These are phyloP conservation scores for Gossypium stocksii DNA, from an alignment of 345 rosid species.

Conservation along the genomic window DNA sequence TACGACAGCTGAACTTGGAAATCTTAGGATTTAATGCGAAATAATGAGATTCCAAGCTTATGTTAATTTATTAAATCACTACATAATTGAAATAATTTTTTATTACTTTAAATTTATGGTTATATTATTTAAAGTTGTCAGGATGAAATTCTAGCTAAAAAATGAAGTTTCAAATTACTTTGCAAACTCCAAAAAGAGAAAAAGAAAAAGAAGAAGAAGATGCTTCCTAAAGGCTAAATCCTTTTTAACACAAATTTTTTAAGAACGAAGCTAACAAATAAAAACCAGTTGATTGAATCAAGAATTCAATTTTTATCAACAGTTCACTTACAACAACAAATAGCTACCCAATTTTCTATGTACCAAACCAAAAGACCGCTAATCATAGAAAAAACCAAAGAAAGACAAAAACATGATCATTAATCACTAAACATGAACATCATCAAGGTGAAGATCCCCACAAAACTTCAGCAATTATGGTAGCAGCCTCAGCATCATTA, in stretches of 20 bases:
- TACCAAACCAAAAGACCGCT: not conserved
- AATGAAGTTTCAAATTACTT: too few species aligned
- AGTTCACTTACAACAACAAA: slow-evolving; percentile 8
- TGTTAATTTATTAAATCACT: not conserved
- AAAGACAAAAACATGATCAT: not conserved
- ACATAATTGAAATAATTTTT: not conserved
- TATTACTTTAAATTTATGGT: too few species aligned
- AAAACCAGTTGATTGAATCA: not conserved
- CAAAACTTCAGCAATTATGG: slow-evolving; percentile 63
- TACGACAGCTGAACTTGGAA: too few species aligned
- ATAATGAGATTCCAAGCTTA: too few species aligned
- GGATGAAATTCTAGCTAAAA: too few species aligned
- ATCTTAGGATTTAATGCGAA: too few species aligned
- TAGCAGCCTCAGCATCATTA: slow-evolving; percentile 60
- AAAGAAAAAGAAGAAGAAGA: not conserved
- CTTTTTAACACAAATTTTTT: not conserved
- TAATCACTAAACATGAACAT: not conserved
- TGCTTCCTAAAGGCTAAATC: not conserved
- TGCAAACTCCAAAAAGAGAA: not conserved
- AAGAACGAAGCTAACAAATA: not conserved
- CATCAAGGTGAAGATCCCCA: slow-evolving; percentile 71
- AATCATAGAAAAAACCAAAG: not conserved
- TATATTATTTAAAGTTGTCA: too few species aligned
- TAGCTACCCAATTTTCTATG: not conserved
- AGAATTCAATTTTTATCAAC: slow-evolving; percentile 15